Conservation (phyloP, 345 rosid genomes). For the Clarkia xantiana region DNA sequence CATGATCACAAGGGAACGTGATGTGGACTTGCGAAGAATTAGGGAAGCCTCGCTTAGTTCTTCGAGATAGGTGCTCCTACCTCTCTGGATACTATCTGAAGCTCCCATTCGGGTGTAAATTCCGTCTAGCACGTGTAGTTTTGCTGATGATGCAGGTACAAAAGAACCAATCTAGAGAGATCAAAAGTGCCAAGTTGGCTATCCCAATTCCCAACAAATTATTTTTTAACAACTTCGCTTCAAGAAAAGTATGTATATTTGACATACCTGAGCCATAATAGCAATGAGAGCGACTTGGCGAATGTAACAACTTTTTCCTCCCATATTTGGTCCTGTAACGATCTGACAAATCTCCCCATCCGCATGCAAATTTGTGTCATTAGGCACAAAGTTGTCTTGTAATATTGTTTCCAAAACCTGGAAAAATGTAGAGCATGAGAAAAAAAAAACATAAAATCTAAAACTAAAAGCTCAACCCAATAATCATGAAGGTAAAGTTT, state of each 20-base stretch:
- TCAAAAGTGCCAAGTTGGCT: too few species aligned
- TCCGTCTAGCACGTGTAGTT: slow-evolving; percentile 67
- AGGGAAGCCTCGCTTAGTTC: slow-evolving; percentile 77
- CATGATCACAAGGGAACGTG: slow-evolving; percentile 61
- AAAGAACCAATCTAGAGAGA: slow-evolving; percentile 76
- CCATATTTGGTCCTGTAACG: slow-evolving; percentile 96
- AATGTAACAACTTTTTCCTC: slow-evolving; percentile 95
- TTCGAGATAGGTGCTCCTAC: slow-evolving; percentile 85
- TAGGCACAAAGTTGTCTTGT: slow-evolving; percentile 74
- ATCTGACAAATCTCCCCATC: slow-evolving; percentile 70
- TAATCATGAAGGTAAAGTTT: neutral
- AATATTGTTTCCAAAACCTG: slow-evolving; percentile 76
- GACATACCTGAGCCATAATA: slow-evolving; percentile 88
- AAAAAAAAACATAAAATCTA: neutral
- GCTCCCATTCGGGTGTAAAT: slow-evolving; percentile 91
- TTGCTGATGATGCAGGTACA: slow-evolving; percentile 76
- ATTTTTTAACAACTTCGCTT: neutral
- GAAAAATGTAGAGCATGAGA: neutral
- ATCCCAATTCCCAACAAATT: neutral
- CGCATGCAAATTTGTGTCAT: slow-evolving; percentile 61
- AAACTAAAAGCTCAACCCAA: neutral
- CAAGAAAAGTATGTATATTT: neutral
- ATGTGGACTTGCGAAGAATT: slow-evolving; percentile 57
- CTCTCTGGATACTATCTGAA: slow-evolving; percentile 88
- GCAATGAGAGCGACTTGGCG: slow-evolving; percentile 89